Evolutionary conservation across 2,329 filamentous ascomycete genomes (phyloP), one percentile per base, ranked within the genome.

Genomic region (Onygenales sp.): DNA sequence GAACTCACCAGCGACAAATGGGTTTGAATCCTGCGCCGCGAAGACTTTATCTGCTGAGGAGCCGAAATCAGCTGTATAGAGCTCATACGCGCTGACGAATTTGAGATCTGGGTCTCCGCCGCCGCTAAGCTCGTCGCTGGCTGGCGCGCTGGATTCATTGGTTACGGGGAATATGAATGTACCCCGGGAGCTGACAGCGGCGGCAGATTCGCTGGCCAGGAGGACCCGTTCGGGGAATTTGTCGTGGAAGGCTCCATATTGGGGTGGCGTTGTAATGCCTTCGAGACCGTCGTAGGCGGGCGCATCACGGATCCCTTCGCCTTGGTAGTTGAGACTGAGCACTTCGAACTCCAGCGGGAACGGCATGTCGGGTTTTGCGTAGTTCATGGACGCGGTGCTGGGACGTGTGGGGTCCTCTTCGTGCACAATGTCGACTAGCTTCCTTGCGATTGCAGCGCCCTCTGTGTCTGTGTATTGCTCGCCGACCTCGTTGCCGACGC

Each of bases 261-360:
- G 54, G 0, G 68, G 63, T 7, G 61, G 31, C 2, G 59, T 64
- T n/a, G 60, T 57, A 43, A 65, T 66, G 14, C 70, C 66, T 10
- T 62, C 53, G 1, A 67, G 57, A 42, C 65, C 52, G 4, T 61
- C 58, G 52, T 70, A 69, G 42, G 57, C 48, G 42, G 55, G 55
- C 21, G 61, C 14, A 57, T 71, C 62, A 5, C 69, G 59, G 44
- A 68, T 66, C 2, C 78, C 77, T 49, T 78, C 75, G 50, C 78
- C 78, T 58, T 81, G 78, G 63, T 81, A 82, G 64, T 81, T 81
- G 4, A 81, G 61, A 17, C 73, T 71, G n/a, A 76, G 62, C 43
- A 80, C 65, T 58, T 80, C 77, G 36, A 79, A 56, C 1, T 67
- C 65, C 0, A 60, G 54, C 2, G 47, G 74, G 34, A 80, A 69